These are phyloP conservation scores for Mercurialis annua DNA, from an alignment of 345 rosid genomes.

Conservation along the genomic window DNA sequence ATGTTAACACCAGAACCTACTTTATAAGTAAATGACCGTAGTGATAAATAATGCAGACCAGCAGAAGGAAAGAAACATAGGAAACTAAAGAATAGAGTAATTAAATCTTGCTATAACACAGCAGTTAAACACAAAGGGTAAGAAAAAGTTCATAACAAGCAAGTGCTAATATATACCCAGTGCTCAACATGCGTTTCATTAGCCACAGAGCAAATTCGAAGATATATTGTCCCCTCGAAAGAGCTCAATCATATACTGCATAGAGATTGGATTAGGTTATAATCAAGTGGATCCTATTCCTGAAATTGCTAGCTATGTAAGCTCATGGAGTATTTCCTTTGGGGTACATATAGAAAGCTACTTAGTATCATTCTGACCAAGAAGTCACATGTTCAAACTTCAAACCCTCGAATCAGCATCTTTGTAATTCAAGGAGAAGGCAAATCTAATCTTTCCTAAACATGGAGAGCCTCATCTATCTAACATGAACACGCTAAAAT, in stretches of 20 bases:
- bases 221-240: no score
- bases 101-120: background rate
- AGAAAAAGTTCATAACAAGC: background rate
- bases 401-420: background rate
- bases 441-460: background rate
- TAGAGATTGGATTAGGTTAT: background rate
- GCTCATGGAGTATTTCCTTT: background rate
- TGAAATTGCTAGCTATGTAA: background rate
- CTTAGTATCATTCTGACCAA: background rate
- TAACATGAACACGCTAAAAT: background rate
- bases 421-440: background rate
- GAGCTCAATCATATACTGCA: background rate
- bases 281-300: background rate
- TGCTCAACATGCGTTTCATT: background rate
- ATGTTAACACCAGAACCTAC: background rate
- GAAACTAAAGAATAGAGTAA: background rate
- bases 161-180: background rate
- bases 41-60: background rate
- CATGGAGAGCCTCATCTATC: background rate
- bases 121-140: background rate
- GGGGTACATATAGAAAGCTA: background rate
- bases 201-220: background rate
- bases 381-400: background rate
- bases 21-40: background rate
- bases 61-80: background rate